A percentile compares a stretch with the other conserved stretches of the same genome.
Evolutionary conservation across 352 stramenopile genomes (phyloP).

Genomic region (Globisporangium radiosum): DNA sequence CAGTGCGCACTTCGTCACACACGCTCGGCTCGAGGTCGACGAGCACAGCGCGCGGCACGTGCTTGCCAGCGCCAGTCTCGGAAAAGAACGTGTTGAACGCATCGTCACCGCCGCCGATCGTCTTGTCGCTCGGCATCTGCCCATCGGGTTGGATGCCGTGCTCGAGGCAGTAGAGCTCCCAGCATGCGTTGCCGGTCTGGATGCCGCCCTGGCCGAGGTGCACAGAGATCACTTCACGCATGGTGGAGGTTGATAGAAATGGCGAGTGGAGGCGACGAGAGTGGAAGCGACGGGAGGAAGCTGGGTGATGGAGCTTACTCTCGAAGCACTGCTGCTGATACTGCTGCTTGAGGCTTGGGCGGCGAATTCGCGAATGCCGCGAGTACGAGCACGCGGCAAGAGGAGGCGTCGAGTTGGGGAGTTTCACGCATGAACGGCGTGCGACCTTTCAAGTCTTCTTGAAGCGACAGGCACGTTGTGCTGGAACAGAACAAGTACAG

Average conservation of each 20-base stretch:
- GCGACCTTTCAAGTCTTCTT: too few relatives aligned
- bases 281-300: conserved; percentile 35
- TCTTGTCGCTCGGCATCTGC: conserved; percentile 92
- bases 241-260: conserved; percentile 13
- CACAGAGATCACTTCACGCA: conserved; percentile 78
- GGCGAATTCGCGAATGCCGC: conserved; percentile 6
- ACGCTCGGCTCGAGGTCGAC: conserved; percentile 97
- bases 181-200: conserved; percentile 84
- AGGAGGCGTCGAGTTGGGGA: too few relatives aligned
- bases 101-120: conserved; percentile 91
- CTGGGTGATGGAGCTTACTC: conserved; percentile 72
- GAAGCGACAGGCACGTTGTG: too few relatives aligned
- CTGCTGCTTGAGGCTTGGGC: conserved; percentile 4
- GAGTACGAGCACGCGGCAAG: not conserved
- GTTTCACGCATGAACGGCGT: too few relatives aligned
- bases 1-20: conserved; percentile 95
- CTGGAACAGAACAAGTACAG: too few relatives aligned
- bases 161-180: conserved; percentile 78
- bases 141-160: conserved; percentile 90
- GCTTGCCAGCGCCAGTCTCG: conserved; percentile 91
- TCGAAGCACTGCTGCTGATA: conserved; percentile 4
- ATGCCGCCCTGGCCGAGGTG: conserved; percentile 88
- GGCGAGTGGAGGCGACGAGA: not conserved
- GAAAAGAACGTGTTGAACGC: conserved; percentile 97
- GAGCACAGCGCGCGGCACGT: conserved; percentile 96